Percentiles rank a stretch among this genome's conserved stretches.
These are phyloP conservation scores for Monotropa hypopitys DNA, from an alignment of 179 eudicot genomes.

Conservation along the genomic window DNA sequence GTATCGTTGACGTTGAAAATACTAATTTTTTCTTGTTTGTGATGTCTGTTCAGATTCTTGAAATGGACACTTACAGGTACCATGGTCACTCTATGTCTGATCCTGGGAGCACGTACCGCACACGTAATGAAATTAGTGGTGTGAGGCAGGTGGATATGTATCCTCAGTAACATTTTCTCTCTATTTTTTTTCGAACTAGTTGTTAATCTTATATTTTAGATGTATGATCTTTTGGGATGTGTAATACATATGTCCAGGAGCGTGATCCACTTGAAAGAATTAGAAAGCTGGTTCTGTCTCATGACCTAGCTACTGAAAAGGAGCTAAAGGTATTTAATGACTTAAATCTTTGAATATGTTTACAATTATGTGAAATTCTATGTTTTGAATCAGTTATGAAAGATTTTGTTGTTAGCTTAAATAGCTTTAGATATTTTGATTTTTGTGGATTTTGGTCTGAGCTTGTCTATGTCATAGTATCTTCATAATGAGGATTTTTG, in stretches of 20 bases:
- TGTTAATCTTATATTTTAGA: not conserved
- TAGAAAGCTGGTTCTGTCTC: conserved; percentile 58
- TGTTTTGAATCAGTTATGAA: not conserved
- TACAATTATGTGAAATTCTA: not conserved
- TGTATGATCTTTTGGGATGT: not conserved
- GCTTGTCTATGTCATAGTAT: not conserved
- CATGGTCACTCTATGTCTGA: conserved; percentile 99
- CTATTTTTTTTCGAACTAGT: not conserved
- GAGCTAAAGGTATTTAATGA: conserved; percentile 58
- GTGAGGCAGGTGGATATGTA: conserved; percentile 58
- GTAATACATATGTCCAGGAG: conserved; percentile 33
- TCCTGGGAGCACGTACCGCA: conserved; percentile 96
- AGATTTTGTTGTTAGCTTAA: not conserved
- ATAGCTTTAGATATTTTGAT: not conserved
- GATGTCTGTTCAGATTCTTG: conserved; percentile 57
- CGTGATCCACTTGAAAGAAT: conserved; percentile 91
- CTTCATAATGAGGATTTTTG: not conserved
- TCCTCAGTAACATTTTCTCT: not conserved
- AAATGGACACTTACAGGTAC: conserved; percentile 97
- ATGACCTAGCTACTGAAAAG: conserved; percentile 73
- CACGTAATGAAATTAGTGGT: conserved; percentile 89
- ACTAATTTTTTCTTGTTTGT: not conserved
- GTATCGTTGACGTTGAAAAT: not conserved
- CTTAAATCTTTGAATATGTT: not conserved
- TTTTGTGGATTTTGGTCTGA: not conserved